Base-by-base conservation (phyloP, 139 green algal species). In the Closterium sp. region DNA sequence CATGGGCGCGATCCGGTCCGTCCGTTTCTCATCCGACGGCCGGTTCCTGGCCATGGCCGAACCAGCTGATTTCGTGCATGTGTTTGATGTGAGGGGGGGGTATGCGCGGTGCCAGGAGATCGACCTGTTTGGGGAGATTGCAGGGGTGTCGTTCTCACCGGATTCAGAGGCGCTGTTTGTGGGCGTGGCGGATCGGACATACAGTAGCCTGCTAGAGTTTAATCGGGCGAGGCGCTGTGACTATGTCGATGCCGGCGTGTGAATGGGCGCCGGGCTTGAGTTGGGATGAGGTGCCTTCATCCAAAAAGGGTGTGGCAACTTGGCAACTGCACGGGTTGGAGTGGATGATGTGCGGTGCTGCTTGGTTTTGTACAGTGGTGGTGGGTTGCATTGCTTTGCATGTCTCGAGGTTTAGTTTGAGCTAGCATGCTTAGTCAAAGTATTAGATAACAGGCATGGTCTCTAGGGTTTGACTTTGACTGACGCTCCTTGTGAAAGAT, bases 11-110 rank as follows among this genome's bases (percentile, higher is more conserved):
- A 95, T 98, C 8, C 88, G 92, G 34, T 96, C 95, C 2, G 89
- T 98, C 84, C 92, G 97, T 16, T 99, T 96, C 92, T 96, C 94
- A n/a, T 84, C 94, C 25, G 85, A 89, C 34, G 85, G 97, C 33
- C 31, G 90, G 2, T 97, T 96, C 91, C 94, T 99, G 86, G 97
- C 97, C 1, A 95, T 96, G 33, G 95, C 96, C 2, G 97, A 99
- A 94, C 96, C 97, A 0, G 97, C 97, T 0, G 97, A 99, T 95
- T 99, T 98, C 91, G 96, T 99, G 35, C 97, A 97, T 69, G 38
- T 99, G 10, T 98, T 97, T 86, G 97, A 98, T 88, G 95, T 96
- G 6, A 69, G 33, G 92, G 93, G 84, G 69, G 91, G 28, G 38
- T 97, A 93, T 90, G 16, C 8, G 25, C 28, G 64, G 38, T 35